Base-by-base conservation (phyloP, 2,329 filamentous ascomycete genomes). In the Xylaria hypoxylon region DNA sequence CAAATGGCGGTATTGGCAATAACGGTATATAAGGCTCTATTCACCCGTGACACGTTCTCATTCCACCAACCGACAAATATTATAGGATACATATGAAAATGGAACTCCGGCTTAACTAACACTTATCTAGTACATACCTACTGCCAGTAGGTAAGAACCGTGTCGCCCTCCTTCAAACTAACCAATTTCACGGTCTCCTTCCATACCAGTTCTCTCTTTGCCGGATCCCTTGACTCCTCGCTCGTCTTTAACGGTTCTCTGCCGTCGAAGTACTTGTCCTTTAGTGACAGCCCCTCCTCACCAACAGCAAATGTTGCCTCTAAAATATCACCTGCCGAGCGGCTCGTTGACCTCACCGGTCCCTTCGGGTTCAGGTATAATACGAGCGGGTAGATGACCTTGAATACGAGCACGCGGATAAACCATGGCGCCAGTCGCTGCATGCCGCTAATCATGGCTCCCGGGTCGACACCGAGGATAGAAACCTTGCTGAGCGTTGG, bases 401-500 rank as follows among this genome's bases (percentile, higher is more conserved):
- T 15, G 40, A 62, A 65, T 3, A 62, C 13, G 26, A 68, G 11
- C 15, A 62, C 62, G 33, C 62, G 57, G 31, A 65, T 68, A 4
- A 59, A 31, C 62, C 53, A 68, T 3, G 62, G 48, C 11, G 62
- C 65, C 3, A 40, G 58, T 4, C 58, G 52, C 10, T 62, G 52
- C 22, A 62, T 11, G 28, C 58, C 40, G 6, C n/a, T 65, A 5
- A 24, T 48, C 52, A 62, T 68, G 3, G 65, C 28, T 6, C 65
- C 62, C 13, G 65, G 61, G 38, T 67, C 65, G 8, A 65, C 52
- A 19, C 69, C 73, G 5, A 74, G 60, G 11, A 74, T 61, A 15
- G 61, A 70, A 44, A 75, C 67, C 1, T 59, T 65, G 28, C 55
- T 70, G 6, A 75, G 68, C 10, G 2, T 38, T 5, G 68, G 59